Conservation (phyloP, 2,329 filamentous ascomycete species). For the Ophiostoma quercus region DNA sequence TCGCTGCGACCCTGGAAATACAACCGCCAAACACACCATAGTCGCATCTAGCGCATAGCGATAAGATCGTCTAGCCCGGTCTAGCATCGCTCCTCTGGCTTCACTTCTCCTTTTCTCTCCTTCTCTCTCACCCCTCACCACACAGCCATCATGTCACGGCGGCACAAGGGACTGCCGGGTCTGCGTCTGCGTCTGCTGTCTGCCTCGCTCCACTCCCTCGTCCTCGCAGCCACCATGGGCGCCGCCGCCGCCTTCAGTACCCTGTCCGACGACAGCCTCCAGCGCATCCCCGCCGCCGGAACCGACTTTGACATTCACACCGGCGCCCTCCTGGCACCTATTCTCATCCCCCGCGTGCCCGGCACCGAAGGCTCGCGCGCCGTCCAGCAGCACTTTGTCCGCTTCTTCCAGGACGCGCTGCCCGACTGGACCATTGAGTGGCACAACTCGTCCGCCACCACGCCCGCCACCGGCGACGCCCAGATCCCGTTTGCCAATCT, state of each 20-base stretch:
- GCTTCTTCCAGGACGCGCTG: constrained; percentile 70
- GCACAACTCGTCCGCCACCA: constrained; percentile 85
- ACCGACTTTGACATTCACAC: constrained; percentile 72
- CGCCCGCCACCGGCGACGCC: constrained; percentile 65
- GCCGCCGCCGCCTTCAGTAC: constrained; percentile 40
- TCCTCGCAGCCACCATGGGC: constrained; percentile 25
- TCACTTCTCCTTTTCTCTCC: background rate
- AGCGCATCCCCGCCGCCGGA: constrained; percentile 64
- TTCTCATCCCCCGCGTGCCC: constrained; percentile 81
- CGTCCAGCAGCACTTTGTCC: constrained; percentile 74
- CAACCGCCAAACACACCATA: background rate
- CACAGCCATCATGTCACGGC: constrained; percentile 18
- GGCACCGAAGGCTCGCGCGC: constrained; percentile 70
- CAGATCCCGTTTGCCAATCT: constrained; percentile 82
- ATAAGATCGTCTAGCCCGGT: background rate
- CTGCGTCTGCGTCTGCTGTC: background rate
- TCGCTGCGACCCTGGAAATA: background rate
- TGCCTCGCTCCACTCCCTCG: constrained; percentile 18
- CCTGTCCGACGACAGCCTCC: constrained; percentile 71
- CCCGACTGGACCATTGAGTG: constrained; percentile 75
- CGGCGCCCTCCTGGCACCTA: constrained; percentile 74
- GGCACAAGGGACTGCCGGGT: background rate
- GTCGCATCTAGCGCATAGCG: constrained; percentile 3
- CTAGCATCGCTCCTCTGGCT: background rate
- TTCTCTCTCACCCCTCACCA: background rate